Evolutionary conservation across 495 filamentous ascomycete genomes (phyloP).

Genomic region (Physcia stellaris): DNA sequence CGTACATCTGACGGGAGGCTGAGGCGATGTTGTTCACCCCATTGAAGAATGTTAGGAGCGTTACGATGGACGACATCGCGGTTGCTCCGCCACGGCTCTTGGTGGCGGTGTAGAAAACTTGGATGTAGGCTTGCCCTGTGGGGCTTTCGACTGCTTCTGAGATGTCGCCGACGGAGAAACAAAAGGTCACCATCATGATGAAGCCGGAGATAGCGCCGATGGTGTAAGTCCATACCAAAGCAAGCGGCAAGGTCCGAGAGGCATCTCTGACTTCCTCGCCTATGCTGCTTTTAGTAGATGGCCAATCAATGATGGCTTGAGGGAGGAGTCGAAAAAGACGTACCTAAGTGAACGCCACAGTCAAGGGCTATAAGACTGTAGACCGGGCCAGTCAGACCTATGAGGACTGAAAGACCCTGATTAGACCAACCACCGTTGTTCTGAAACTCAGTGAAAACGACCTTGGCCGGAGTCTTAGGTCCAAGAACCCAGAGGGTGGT

Average conservation of each 20-base stretch:
- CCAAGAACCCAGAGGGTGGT: constrained; percentile 20
- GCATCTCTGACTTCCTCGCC: constrained; percentile 27
- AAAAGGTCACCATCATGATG: constrained; percentile 22
- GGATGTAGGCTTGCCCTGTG: constrained; percentile 34
- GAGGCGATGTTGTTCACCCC: constrained; percentile 38
- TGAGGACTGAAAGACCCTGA: constrained; percentile 21
- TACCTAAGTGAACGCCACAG: constrained; percentile 32
- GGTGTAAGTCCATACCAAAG: constrained; percentile 22
- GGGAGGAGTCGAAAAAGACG: constrained; percentile 21
- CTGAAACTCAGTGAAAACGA: constrained; percentile 22
- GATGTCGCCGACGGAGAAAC: constrained; percentile 28
- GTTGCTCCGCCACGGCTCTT: constrained; percentile 26
- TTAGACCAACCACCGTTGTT: constrained; percentile 24
- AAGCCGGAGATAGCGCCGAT: constrained; percentile 24
- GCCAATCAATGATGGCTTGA: neutral
- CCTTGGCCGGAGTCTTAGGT: constrained; percentile 17
- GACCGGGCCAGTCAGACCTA: constrained; percentile 25
- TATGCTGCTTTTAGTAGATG: constrained; percentile 14
- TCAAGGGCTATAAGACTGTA: constrained; percentile 19
- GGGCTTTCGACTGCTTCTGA: constrained; percentile 11
- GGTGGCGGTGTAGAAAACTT: constrained; percentile 37
- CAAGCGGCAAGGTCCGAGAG: constrained; percentile 18
- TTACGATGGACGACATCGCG: constrained; percentile 33
- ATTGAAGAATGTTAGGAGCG: constrained; percentile 29
- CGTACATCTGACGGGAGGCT: constrained; percentile 39